Evolutionary conservation across 306 rosid genomes (phyloP), one percentile per base, ranked within the genome.

Genomic region (Vicia faba): DNA sequence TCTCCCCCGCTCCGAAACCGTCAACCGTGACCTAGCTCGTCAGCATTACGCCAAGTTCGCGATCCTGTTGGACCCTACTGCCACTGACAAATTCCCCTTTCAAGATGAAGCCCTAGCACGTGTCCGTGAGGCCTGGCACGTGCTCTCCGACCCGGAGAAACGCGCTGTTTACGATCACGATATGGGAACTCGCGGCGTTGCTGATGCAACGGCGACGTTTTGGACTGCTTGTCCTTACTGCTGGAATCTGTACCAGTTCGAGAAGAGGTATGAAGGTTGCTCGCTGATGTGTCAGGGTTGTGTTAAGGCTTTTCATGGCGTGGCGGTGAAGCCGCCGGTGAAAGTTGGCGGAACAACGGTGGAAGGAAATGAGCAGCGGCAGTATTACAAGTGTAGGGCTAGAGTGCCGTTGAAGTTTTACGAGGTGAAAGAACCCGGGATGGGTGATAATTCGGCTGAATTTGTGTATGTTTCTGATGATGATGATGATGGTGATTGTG

Each of bases 211-310:
- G 7, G 73, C 56, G 41, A 66, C 89, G 18, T 88, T 91, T 55
- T 91, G 97, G 97, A 88, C 95, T 0, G 50, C 79, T 4, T 91
- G 96, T 59, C 95, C 96, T 1, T 91, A 80, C 69, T 89, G 97
- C 53, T 87, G 79, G 80, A 76, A 15, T 61, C 29, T 89, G 58
- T 87, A 67, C 46, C 78, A 75, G 84, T 88, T 82, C 74, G 80
- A 75, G 74, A 81, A 76, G 49, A 73, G 9, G 36, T 91, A 77
- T 40, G 74, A 72, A 54, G 91, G 77, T 15, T 83, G 77, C 58
- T 43, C 88, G n/a, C 16, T 91, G 66, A 65, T 70, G 69, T 91
- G 97, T 49, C 82, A 79, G 83, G 39, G 55, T 63, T 88, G 97
- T 68, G 5, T 14, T 51, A 83, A 29, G 18, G 61, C 79, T 5